Percentiles rank a stretch among this genome's conserved stretches.
Evolutionary conservation across 371 early-diverging fungal genomes (phyloP).

Genomic region (Mortierella sp.): DNA sequence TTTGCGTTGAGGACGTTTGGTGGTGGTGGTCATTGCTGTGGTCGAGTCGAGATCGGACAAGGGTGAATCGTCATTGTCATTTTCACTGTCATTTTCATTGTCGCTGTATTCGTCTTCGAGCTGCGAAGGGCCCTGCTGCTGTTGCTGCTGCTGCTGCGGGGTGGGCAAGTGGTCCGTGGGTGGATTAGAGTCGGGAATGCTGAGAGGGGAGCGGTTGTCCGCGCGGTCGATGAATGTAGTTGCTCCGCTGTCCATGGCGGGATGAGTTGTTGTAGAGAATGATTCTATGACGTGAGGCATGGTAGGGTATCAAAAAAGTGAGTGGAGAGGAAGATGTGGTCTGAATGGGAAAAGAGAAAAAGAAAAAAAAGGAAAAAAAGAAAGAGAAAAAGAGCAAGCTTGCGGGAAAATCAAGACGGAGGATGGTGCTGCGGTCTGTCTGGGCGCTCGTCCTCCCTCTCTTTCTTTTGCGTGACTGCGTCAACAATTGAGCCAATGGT

Average conservation of each 20-base stretch:
- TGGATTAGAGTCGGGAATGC: too few species aligned
- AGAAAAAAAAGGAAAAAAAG: constrained; percentile 3
- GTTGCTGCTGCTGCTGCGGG: constrained; percentile 2
- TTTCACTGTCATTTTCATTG: not conserved
- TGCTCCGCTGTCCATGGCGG: constrained; percentile 6
- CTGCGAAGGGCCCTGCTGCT: constrained; percentile 1
- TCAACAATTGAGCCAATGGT: not conserved
- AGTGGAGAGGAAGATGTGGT: not conserved
- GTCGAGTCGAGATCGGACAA: not conserved
- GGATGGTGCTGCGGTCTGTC: not conserved
- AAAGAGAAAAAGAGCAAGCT: not conserved
- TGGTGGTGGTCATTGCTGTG: not conserved
- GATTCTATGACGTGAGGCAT: constrained; percentile 41
- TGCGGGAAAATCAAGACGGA: not conserved
- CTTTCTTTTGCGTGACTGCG: too few species aligned
- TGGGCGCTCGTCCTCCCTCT: too few species aligned
- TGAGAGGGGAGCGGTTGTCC: too few species aligned
- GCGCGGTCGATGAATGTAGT: too few species aligned
- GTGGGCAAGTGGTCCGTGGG: too few species aligned
- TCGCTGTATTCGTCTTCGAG: not conserved
- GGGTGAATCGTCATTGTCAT: not conserved
- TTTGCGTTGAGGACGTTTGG: constrained; percentile 3
- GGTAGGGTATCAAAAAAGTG: not conserved
- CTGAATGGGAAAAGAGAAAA: not conserved
- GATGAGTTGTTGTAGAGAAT: constrained; percentile 37